These are phyloP conservation scores for Actinidia arguta DNA, from an alignment of 179 eudicot species.

Conservation along the genomic window DNA sequence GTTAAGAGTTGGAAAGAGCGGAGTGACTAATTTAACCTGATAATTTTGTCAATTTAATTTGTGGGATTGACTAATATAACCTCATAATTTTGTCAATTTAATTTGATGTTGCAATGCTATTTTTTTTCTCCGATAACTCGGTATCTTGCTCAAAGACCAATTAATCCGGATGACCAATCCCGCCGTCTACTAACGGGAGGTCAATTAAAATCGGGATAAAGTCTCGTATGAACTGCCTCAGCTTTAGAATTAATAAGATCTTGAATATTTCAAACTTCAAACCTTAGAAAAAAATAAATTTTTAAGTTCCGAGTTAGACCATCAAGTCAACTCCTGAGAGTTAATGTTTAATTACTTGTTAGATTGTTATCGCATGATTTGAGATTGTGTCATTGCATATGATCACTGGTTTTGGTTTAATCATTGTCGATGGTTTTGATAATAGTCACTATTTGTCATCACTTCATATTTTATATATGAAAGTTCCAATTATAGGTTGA, in stretches of 20 bases:
- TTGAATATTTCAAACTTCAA: no score
- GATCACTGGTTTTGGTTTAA: conserved; percentile 6
- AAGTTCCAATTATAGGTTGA: neutral
- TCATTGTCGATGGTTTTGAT: neutral
- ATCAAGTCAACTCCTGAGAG: no score
- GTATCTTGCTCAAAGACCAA: no score
- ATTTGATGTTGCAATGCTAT: neutral
- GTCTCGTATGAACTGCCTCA: no score
- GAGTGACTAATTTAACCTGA: neutral
- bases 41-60: neutral
- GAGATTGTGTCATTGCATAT: neutral
- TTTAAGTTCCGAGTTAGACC: no score
- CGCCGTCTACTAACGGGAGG: no score
- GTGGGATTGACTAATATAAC: neutral
- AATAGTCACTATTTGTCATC: neutral
- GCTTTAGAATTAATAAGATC: no score
- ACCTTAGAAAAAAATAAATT: no score
- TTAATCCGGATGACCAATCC: no score
- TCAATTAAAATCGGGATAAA: no score
- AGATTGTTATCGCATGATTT: neutral
- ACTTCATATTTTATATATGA: neutral
- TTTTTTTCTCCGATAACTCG: neutral
- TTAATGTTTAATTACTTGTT: no score
- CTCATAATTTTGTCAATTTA: neutral
- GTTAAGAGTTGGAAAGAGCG: neutral